These are phyloP conservation scores for Chrysoporthe austroafricana DNA, from an alignment of 2,329 filamentous ascomycete species.

Conservation along the genomic window DNA sequence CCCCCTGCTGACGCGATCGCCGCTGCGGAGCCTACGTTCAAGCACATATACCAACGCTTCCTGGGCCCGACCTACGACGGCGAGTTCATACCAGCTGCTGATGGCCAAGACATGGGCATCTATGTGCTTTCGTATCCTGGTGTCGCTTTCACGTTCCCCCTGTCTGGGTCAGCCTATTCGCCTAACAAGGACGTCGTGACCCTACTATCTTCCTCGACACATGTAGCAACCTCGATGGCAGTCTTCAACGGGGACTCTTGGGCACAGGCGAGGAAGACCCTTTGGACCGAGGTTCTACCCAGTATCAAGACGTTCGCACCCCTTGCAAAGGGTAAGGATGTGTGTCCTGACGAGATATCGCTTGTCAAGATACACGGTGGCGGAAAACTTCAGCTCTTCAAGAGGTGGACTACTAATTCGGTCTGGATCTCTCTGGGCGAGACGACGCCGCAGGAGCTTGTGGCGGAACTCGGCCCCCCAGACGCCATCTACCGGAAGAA, in stretches of 20 bases:
- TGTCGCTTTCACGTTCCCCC: slow-evolving; percentile 87
- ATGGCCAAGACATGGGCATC: slow-evolving; percentile 63
- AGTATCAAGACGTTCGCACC: slow-evolving; percentile 74
- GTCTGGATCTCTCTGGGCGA: slow-evolving; percentile 79
- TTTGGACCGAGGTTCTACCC: slow-evolving; percentile 77
- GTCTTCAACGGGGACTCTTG: slow-evolving; percentile 90
- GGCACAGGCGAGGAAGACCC: slow-evolving; percentile 75
- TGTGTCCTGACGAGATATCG: slow-evolving; percentile 87
- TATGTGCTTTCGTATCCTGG: slow-evolving; percentile 96
- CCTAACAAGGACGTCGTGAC: slow-evolving; percentile 81
- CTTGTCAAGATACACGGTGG: slow-evolving; percentile 77
- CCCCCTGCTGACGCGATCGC: slow-evolving; percentile 45
- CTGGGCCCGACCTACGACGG: slow-evolving; percentile 93
- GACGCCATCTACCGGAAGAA: slow-evolving; percentile 93
- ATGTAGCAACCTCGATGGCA: slow-evolving; percentile 83
- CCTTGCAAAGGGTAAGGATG: slow-evolving; percentile 72
- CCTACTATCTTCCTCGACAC: slow-evolving; percentile 77
- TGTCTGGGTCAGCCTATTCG: slow-evolving; percentile 75
- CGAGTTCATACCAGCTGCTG: slow-evolving; percentile 76
- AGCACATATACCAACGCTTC: slow-evolving; percentile 90
- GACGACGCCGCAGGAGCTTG: slow-evolving; percentile 88
- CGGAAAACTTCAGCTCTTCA: slow-evolving; percentile 76
- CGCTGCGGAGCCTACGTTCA: slow-evolving; percentile 73
- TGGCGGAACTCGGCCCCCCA: slow-evolving; percentile 88
- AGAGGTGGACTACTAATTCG: slow-evolving; percentile 68